A percentile compares a stretch with the other conserved stretches of the same genome.
These are phyloP conservation scores for Aethionema arabicum DNA, from an alignment of 345 rosid species.

Conservation along the genomic window DNA sequence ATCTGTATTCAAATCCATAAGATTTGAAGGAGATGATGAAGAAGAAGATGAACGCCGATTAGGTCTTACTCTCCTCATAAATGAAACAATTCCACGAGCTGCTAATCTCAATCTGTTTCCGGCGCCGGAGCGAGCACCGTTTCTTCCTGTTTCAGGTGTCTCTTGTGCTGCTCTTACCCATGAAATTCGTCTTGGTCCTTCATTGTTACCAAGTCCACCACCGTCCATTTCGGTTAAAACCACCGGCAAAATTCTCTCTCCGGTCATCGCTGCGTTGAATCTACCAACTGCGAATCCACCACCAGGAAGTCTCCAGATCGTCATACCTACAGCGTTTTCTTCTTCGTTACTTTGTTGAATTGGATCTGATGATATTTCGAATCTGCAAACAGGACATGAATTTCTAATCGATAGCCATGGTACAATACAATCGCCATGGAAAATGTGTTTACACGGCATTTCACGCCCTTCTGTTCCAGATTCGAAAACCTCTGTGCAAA, in stretches of 20 bases:
- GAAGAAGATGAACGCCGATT: conserved; percentile 30
- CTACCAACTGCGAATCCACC: conserved; percentile 88
- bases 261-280: conserved; percentile 47
- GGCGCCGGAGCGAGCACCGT: conserved; percentile 34
- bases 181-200: conserved; percentile 46
- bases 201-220: conserved; percentile 44
- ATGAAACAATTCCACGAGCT: conserved; percentile 55
- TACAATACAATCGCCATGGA: conserved; percentile 66
- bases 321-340: conserved; percentile 51
- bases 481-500: conserved; percentile 70
- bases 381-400: conserved; percentile 77
- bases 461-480: conserved; percentile 56
- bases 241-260: conserved; percentile 50
- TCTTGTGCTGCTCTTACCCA: conserved; percentile 44
- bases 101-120: conserved; percentile 53
- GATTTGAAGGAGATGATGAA: conserved; percentile 1
- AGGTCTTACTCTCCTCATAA: conserved; percentile 54
- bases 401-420: conserved; percentile 72
- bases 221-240: conserved; percentile 76
- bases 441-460: conserved; percentile 79
- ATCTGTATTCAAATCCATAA: conserved; percentile 22
- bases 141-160: conserved; percentile 34
- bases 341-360: conserved; percentile 5
- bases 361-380: conserved; percentile 53
- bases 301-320: conserved; percentile 82